phyloP scores from a whole-genome alignment of 805 yeast species.

The Wickerhamomyces xylosicus region DNA sequence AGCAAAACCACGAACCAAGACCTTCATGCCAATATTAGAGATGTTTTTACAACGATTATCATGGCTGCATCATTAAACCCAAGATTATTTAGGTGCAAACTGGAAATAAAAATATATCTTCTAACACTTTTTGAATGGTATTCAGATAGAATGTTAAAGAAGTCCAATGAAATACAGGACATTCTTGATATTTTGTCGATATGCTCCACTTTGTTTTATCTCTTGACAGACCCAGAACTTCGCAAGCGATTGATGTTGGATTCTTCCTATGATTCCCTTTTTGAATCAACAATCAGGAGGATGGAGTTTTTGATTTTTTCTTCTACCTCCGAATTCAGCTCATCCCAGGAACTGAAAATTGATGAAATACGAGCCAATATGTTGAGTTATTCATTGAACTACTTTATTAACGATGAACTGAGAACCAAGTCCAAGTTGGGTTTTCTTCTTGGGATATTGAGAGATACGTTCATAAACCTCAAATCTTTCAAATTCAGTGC shows the following conservation, averaged over 20 bases:
- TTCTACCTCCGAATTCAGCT: background rate
- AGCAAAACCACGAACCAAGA: slow-evolving; percentile 8
- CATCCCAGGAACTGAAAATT: slow-evolving; percentile 3
- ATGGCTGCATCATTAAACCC: slow-evolving; percentile 13
- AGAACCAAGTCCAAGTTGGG: slow-evolving; percentile 8
- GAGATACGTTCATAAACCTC: slow-evolving; percentile 4
- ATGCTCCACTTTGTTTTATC: slow-evolving; percentile 12
- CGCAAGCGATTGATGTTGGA: slow-evolving; percentile 13
- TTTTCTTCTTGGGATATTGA: slow-evolving; percentile 4
- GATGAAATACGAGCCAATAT: slow-evolving; percentile 15
- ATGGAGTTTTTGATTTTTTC: slow-evolving; percentile 11
- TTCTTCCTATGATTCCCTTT: slow-evolving; percentile 12
- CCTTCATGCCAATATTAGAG: slow-evolving; percentile 11
- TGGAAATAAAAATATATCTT: slow-evolving; percentile 9
- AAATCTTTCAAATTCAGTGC: background rate
- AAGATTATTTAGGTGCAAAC: slow-evolving; percentile 12
- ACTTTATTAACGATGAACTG: slow-evolving; percentile 10
- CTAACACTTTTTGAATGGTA: slow-evolving; percentile 8
- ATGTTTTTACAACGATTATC: slow-evolving; percentile 13
- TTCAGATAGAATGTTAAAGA: slow-evolving; percentile 8
- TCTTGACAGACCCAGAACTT: slow-evolving; percentile 15
- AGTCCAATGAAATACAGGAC: background rate
- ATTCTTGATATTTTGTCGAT: slow-evolving; percentile 7
- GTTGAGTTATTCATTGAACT: slow-evolving; percentile 9
- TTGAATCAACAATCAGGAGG: slow-evolving; percentile 16